Evolutionary conservation across 805 yeast species (phyloP).

Genomic region (Candida coleopterorum): DNA sequence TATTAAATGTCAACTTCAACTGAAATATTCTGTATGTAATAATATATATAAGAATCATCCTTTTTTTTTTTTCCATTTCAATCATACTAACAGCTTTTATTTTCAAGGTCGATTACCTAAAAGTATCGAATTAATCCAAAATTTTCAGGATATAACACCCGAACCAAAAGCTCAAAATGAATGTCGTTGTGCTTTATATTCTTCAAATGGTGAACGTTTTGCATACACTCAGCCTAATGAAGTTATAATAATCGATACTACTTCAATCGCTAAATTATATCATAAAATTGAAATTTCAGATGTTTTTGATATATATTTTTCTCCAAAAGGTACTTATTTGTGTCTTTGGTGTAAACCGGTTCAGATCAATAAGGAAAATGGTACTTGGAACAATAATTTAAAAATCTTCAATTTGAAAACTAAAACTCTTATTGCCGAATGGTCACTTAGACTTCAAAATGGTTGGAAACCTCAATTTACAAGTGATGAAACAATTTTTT

Average conservation of each 20-base stretch:
- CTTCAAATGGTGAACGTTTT: constrained; percentile 62
- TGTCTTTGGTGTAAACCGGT: constrained; percentile 89
- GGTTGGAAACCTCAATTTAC: constrained; percentile 95
- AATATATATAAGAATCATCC: too few relatives aligned
- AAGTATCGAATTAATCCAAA: constrained; percentile 47
- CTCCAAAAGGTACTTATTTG: constrained; percentile 81
- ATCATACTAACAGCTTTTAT: constrained; percentile 18
- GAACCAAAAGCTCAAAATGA: constrained; percentile 38
- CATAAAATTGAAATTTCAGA: constrained; percentile 54
- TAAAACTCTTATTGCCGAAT: constrained; percentile 50
- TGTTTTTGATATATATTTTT: constrained; percentile 76
- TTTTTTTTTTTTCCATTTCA: too few relatives aligned
- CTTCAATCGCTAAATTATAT: constrained; percentile 31
- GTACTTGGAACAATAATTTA: constrained; percentile 76
- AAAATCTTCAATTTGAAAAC: constrained; percentile 59
- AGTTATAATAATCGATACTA: constrained; percentile 59
- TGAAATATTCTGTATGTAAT: constrained; percentile 35
- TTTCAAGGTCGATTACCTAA: constrained; percentile 50
- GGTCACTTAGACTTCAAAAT: constrained; percentile 74
- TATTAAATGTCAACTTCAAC: constrained; percentile 37
- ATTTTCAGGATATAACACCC: constrained; percentile 32
- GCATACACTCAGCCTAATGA: constrained; percentile 67
- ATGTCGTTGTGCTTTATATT: constrained; percentile 61
- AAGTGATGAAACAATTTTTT: constrained; percentile 68
- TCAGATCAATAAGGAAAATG: constrained; percentile 57